Percentiles rank a stretch among this genome's conserved stretches.
Conservation (phyloP, 305 asterid species). For the Plantago coronopus region DNA sequence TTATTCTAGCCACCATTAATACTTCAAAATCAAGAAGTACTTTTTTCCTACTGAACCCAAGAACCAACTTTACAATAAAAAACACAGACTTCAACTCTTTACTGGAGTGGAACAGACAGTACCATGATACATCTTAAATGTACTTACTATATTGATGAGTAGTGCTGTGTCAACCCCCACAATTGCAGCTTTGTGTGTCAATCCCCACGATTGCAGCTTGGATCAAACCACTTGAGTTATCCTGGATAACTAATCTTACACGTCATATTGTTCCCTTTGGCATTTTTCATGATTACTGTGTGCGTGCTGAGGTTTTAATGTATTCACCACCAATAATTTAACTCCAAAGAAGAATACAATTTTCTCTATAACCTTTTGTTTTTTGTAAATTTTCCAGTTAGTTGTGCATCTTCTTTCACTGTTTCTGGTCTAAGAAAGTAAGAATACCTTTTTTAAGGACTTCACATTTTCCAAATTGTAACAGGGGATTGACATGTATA, state of each 20-base stretch:
- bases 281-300: background rate
- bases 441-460: background rate
- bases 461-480: slow-evolving; percentile 23
- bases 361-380: background rate
- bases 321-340: background rate
- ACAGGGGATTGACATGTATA: slow-evolving; percentile 85
- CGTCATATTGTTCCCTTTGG: background rate
- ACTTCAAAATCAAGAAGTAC: too few species aligned
- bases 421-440: slow-evolving; percentile 2
- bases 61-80: too few species aligned
- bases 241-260: background rate
- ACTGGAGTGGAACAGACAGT: too few species aligned
- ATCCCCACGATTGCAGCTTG: too few species aligned
- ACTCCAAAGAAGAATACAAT: slow-evolving; percentile 6
- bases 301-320: background rate
- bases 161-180: background rate
- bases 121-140: background rate
- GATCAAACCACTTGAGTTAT: background rate
- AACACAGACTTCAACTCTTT: too few species aligned
- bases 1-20: too few species aligned
- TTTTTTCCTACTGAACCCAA: too few species aligned
- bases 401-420: slow-evolving; percentile 2
- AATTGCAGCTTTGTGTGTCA: background rate
- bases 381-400: background rate
- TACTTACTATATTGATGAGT: background rate